Base-by-base conservation (phyloP, 2,329 filamentous ascomycete species). In the Emergomyces orientalis region DNA sequence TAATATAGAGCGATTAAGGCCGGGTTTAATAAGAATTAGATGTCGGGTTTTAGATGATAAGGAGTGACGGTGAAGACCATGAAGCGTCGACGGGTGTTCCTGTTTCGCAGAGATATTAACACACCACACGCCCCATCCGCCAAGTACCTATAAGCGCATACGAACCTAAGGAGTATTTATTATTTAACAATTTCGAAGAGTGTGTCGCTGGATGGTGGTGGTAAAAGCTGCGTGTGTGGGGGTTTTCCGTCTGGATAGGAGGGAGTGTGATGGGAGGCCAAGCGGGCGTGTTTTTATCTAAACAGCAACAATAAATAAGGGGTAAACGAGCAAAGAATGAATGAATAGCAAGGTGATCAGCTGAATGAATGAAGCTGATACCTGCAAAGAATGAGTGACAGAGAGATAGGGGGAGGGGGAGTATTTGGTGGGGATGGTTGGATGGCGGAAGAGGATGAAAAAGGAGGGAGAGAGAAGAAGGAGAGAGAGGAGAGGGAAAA, bases 291-390 rank as follows among this genome's bases (percentile, higher is more conserved):
- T 30, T 47, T 47, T 7, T 45, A 37, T 8, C 34, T n/a, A n/a
- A 37, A 8, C 34, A 37, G 4, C 6, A 37, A 37, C 11, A 37
- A 37, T 47, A 22, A 30, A 30, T 30, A 13, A 30, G 25, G 47
- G 13, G 47, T 45, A 45, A 45, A 13, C 14, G 25, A 30, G 14
- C 5, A 13, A 6, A 8, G 71, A 80, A 79, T 68, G 78, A 81
- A 75, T 70, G 79, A 76, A 80, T 73, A 72, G 78, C 81, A 76
- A 74, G 71, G 74, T 75, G 76, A 77, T 75, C 81, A 82, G 82
- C 82, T 84, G 75, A 86, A 85, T 77, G 84, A 86, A 81, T 86
- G 84, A 84, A 86, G 83, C 83, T 79, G 81, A 75, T 74, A 78
- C 78, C 74, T 76, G 77, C 78, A 75, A 69, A 64, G 67, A 65